Evolutionary conservation across 2,329 filamentous ascomycete species (phyloP), one percentile per base, ranked within the genome.

Genomic region (Cercospora nicotianae): DNA sequence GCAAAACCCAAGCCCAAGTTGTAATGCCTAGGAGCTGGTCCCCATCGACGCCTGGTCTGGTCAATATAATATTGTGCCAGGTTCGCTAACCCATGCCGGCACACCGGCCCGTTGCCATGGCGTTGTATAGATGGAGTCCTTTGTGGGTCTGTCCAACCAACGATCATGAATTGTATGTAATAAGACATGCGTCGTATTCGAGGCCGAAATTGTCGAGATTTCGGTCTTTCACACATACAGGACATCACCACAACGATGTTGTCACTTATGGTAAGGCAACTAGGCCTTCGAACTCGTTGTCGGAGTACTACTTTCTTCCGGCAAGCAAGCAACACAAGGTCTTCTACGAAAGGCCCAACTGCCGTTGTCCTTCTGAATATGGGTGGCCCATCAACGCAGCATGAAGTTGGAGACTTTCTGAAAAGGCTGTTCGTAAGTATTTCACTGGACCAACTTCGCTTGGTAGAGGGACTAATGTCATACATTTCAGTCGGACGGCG

Each of bases 1-100:
- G 10, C 59, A 6, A 48, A 36, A 13, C 23, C 36, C 5, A 68
- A 60, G 60, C 20, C 64, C 6, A 64, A 31, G 53, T 16, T 65
- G 53, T 64, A 18, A 53, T 33, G 2, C n/a, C 36, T n/a, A n/a
- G 36, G 36, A 39, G 5, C 36, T n/a, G 36, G 16, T 39, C 36
- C 16, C 13, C 2, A 8, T 39, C 6, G 36, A n/a, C 6, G 36
- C 36, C 36, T 16, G 36, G 5, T 5, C 6, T 39, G 6, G 5
- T n/a, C 36, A n/a, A n/a, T 39, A 39, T 39, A n/a, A n/a, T 39
- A n/a, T n/a, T 39, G 36, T 39, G 36, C 36, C 36, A 39, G 16
- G 6, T 16, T 39, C 36, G 36, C 36, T 39, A 39, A 6, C 6
- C 6, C 36, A 39, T 13, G 36, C 16, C 36, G 36, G 36, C 16